These are phyloP conservation scores for Globisporangium perplexum DNA, from an alignment of 352 stramenopile species.

Conservation along the genomic window DNA sequence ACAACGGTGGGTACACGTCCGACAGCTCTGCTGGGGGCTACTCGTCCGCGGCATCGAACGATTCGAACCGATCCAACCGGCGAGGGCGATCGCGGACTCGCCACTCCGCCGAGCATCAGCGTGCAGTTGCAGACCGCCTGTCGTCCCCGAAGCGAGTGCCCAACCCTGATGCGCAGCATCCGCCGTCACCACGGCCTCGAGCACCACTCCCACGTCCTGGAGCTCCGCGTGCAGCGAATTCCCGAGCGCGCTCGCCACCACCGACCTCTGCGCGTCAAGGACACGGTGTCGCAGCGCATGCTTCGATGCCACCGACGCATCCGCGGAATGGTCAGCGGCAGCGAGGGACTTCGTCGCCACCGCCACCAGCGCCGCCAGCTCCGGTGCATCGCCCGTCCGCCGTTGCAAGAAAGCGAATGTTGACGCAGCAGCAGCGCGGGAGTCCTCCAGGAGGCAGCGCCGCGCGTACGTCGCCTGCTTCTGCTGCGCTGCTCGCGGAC, in stretches of 20 bases:
- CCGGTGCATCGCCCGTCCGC: constrained; percentile 4
- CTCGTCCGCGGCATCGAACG: constrained; percentile 50
- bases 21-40: constrained; percentile 18
- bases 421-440: neutral
- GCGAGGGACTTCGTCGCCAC: neutral
- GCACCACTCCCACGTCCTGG: constrained; percentile 20
- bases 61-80: constrained; percentile 38
- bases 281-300: neutral
- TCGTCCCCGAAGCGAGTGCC: constrained; percentile 41
- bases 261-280: constrained; percentile 5
- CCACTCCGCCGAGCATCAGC: constrained; percentile 43
- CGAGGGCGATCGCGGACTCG: constrained; percentile 31
- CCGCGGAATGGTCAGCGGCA: constrained; percentile 1
- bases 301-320: neutral
- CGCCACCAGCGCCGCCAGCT: neutral
- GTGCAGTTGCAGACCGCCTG: constrained; percentile 44
- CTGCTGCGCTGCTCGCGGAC: constrained; percentile 35
- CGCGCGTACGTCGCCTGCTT: constrained; percentile 4
- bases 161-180: constrained; percentile 7
- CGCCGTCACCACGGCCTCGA: constrained; percentile 16
- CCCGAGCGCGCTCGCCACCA: constrained; percentile 23
- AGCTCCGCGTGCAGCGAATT: constrained; percentile 6
- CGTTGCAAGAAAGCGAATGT: constrained; percentile 1
- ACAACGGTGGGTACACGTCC: constrained; percentile 1
- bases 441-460: neutral